These are phyloP conservation scores for Graphiopsis chlorocephala DNA, from an alignment of 2,329 filamentous ascomycete species.

Conservation along the genomic window DNA sequence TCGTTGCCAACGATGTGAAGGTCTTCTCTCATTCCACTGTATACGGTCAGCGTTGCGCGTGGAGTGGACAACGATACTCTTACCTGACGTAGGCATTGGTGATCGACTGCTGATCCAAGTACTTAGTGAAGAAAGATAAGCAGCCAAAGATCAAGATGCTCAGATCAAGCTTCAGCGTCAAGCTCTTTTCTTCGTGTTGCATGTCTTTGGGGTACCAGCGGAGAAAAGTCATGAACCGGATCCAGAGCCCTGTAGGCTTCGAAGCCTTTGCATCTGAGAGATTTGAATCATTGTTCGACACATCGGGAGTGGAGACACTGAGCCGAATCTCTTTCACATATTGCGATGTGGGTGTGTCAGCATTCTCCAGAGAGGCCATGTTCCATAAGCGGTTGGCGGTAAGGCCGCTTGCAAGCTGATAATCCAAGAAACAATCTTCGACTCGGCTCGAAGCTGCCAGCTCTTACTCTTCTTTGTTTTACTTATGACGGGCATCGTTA, in stretches of 20 bases:
- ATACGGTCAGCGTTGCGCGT: background rate
- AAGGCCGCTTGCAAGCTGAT: background rate
- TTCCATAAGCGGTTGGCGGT: background rate
- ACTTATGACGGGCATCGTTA: too few relatives aligned
- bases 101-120: background rate
- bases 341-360: background rate
- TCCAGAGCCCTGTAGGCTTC: background rate
- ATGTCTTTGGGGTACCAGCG: background rate
- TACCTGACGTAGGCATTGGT: constrained; percentile 3
- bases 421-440: background rate
- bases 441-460: background rate
- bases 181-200: background rate
- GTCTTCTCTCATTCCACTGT: constrained; percentile 3
- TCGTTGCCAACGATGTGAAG: background rate
- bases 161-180: background rate
- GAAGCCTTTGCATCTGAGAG: background rate
- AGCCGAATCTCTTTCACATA: background rate
- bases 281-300: background rate
- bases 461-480: background rate
- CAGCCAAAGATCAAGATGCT: background rate
- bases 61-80: background rate
- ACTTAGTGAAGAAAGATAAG: background rate
- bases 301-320: background rate
- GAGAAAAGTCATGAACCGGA: background rate
- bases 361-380: background rate